Evolutionary conservation across 306 rosid species (phyloP).

Genomic region (Crataegus laevigata): DNA sequence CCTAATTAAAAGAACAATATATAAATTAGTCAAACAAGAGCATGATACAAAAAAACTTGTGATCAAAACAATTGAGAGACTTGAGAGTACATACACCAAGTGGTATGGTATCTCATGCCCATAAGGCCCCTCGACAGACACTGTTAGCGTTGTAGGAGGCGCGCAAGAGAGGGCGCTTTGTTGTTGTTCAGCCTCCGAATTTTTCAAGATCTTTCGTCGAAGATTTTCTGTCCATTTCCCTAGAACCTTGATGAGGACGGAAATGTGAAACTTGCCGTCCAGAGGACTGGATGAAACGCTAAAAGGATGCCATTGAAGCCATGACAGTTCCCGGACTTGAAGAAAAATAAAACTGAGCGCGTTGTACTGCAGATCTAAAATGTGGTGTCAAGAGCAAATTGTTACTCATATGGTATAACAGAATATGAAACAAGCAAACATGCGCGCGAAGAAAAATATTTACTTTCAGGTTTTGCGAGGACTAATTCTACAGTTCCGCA

Average conservation of each 20-base stretch:
- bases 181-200: constrained; percentile 24
- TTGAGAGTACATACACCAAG: constrained; percentile 45
- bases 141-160: constrained; percentile 34
- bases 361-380: constrained; percentile 69
- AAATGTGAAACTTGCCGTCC: constrained; percentile 71
- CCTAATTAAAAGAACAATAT: constrained; percentile 34
- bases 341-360: constrained; percentile 89
- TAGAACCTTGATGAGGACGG: constrained; percentile 83
- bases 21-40: background rate
- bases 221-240: constrained; percentile 76
- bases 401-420: constrained; percentile 9
- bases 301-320: constrained; percentile 98
- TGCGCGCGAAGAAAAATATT: background rate
- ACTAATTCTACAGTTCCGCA: constrained; percentile 82
- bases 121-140: constrained; percentile 90
- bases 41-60: background rate
- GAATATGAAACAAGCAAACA: background rate
- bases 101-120: constrained; percentile 89
- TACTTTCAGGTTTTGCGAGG: constrained; percentile 82
- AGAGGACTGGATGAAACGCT: constrained; percentile 91
- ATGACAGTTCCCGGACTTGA: constrained; percentile 76
- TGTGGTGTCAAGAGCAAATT: background rate
- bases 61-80: background rate
- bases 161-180: constrained; percentile 12
- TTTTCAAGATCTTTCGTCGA: constrained; percentile 29